Evolutionary conservation across 768 basidiomycete species (phyloP), one percentile per base, ranked within the genome.

Genomic region (Cystofilobasidium macerans): DNA sequence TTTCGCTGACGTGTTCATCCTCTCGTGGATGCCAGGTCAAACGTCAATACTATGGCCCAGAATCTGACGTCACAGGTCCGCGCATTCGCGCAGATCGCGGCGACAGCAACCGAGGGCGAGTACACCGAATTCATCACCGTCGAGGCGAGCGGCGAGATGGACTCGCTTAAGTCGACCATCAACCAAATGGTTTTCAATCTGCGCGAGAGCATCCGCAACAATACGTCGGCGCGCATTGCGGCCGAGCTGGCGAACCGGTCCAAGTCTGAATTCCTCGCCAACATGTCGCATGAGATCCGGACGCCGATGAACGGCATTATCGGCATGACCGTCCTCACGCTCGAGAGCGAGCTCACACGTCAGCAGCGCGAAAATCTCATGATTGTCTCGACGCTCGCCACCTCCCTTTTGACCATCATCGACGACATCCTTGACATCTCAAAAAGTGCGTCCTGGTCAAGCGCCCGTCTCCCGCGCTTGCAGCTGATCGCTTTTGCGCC

Each of bases 261-360:
- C 76, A 98, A 99, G 81, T 88, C 86, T 48, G 95, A 99, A 78
- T 98, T 98, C 80, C 82, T 98, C 80, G 95, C 95, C 2, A 98
- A 98, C 72, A 99, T 98, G 94, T 88, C 85, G 9, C 93, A 66
- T 38, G 68, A 70, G 60, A 77, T 77, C 63, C 91, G 94, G 75
- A 98, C 95, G 28, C 95, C 95, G 0, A 99, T 98, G 94, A 99
- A 98, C 74, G 94, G 95, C 73, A 99, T 99, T 76, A 98, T 99
- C 71, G 94, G 64, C 32, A 92, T 99, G 92, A 99, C 94, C 30
- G 92, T 94, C 76, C 78, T 99, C 65, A 97, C 95, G 13, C 84
- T 99, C 26, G 95, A 99, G 73, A 91, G 88, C 51, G 95, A 99
- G 75, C 78, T 99, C 70, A 95, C 92, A 68, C 79, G 94, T 69